Evolutionary conservation across 352 stramenopile species (phyloP).

Genomic region (Pythium angustatum): DNA sequence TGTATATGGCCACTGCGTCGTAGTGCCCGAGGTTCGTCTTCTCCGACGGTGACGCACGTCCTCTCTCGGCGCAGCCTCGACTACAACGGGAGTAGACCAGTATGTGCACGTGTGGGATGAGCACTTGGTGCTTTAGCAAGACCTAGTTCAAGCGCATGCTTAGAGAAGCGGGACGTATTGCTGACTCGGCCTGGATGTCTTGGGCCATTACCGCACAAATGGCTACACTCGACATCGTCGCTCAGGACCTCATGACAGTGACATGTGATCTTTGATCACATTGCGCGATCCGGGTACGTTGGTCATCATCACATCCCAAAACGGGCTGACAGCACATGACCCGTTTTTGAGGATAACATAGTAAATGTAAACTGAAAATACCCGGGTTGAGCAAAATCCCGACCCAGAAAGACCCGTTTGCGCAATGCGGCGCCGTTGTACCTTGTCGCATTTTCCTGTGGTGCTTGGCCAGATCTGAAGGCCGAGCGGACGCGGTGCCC

Average conservation of each 20-base stretch:
- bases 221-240: too few species aligned
- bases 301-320: not conserved
- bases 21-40: too few species aligned
- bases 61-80: too few species aligned
- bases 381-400: too few species aligned
- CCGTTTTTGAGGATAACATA: not conserved
- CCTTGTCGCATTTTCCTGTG: constrained; percentile 35
- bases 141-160: too few species aligned
- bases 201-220: not conserved
- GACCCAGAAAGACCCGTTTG: constrained; percentile 28
- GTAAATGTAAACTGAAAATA: not conserved
- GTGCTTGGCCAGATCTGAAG: constrained; percentile 19
- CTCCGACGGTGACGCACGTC: too few species aligned
- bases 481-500: not conserved
- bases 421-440: constrained; percentile 20
- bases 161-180: too few species aligned
- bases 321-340: not conserved
- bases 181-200: too few species aligned
- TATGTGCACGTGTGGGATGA: too few species aligned
- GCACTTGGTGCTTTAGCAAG: too few species aligned
- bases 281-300: not conserved
- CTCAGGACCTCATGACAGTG: not conserved
- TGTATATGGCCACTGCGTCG: too few species aligned
- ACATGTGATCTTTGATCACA: constrained; percentile 7
- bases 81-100: too few species aligned